Conservation (phyloP, 2,329 filamentous ascomycete genomes). For the Fusarium sp. region DNA sequence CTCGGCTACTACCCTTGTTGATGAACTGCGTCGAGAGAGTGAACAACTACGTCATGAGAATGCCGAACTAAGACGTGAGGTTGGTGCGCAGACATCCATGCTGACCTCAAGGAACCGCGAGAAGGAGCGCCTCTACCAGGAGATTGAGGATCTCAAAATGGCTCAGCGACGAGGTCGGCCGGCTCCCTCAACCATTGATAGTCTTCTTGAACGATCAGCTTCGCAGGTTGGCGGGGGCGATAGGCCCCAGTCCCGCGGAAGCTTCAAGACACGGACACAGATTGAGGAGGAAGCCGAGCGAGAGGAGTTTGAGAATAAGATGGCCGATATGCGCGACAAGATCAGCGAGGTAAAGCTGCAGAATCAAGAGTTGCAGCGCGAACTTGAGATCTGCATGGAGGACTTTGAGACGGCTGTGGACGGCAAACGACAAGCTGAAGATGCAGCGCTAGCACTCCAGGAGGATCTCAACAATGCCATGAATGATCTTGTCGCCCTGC, state of each 20-base stretch:
- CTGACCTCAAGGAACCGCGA: constrained; percentile 95
- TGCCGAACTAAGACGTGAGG: constrained; percentile 88
- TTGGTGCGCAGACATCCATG: constrained; percentile 97
- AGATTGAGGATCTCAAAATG: constrained; percentile 96
- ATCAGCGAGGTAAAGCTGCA: constrained; percentile 87
- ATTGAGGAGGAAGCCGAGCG: constrained; percentile 78
- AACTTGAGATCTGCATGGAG: constrained; percentile 81
- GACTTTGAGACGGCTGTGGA: constrained; percentile 81
- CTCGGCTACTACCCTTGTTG: constrained; percentile 74
- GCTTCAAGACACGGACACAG: constrained; percentile 74
- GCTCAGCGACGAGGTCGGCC: constrained; percentile 77
- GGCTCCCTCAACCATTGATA: constrained; percentile 79
- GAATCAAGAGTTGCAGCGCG: constrained; percentile 87
- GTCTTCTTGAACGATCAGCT: constrained; percentile 92
- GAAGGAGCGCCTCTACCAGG: constrained; percentile 93
- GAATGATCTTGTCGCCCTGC: constrained; percentile 81
- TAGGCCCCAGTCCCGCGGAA: constrained; percentile 79
- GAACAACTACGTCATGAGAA: constrained; percentile 91
- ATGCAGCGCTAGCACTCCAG: constrained; percentile 72
- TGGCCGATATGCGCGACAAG: constrained; percentile 86
- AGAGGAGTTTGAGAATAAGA: constrained; percentile 86
- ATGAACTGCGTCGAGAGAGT: constrained; percentile 76
- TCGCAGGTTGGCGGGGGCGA: constrained; percentile 79
- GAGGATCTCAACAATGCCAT: constrained; percentile 83
- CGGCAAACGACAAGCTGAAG: constrained; percentile 70